A percentile compares a stretch with the other conserved stretches of the same genome.
Evolutionary conservation across 192 early-diverging fungal genomes (phyloP).

Genomic region (Mortierella antarctica): DNA sequence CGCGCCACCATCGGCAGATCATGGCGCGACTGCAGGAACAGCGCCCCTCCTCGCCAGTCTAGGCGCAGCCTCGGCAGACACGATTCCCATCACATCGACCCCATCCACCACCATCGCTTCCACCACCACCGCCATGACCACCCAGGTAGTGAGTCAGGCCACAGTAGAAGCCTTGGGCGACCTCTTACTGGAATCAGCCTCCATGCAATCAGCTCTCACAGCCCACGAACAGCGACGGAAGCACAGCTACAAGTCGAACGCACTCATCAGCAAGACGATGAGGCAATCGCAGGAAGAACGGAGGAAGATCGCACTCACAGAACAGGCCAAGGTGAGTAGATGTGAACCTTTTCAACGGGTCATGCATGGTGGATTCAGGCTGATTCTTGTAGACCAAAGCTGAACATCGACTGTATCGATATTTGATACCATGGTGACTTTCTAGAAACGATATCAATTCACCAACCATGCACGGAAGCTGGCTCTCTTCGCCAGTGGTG

Average conservation of each 20-base stretch:
- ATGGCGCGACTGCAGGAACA: too few relatives aligned
- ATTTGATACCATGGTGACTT: background rate
- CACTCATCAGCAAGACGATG: slow-evolving; percentile 41
- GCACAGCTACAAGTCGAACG: slow-evolving; percentile 31
- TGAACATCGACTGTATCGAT: background rate
- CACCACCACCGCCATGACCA: background rate
- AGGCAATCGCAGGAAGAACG: slow-evolving; percentile 57
- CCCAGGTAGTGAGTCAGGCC: slow-evolving; percentile 29
- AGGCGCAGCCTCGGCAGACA: background rate
- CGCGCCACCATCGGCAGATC: too few relatives aligned
- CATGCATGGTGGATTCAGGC: background rate
- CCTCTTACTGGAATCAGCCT: slow-evolving; percentile 41
- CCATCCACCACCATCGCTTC: background rate
- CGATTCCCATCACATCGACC: background rate
- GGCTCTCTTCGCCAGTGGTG: slow-evolving; percentile 52
- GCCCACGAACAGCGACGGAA: slow-evolving; percentile 37
- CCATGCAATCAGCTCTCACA: slow-evolving; percentile 25
- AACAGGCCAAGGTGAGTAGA: slow-evolving; percentile 53
- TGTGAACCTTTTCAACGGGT: background rate
- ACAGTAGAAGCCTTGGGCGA: slow-evolving; percentile 48
- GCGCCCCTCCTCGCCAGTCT: too few relatives aligned
- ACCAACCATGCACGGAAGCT: slow-evolving; percentile 58
- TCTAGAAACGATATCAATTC: slow-evolving; percentile 55
- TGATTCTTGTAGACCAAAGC: background rate
- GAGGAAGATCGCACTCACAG: slow-evolving; percentile 46